phyloP scores from a whole-genome alignment of 768 basidiomycete species.

The Mycena pura region DNA sequence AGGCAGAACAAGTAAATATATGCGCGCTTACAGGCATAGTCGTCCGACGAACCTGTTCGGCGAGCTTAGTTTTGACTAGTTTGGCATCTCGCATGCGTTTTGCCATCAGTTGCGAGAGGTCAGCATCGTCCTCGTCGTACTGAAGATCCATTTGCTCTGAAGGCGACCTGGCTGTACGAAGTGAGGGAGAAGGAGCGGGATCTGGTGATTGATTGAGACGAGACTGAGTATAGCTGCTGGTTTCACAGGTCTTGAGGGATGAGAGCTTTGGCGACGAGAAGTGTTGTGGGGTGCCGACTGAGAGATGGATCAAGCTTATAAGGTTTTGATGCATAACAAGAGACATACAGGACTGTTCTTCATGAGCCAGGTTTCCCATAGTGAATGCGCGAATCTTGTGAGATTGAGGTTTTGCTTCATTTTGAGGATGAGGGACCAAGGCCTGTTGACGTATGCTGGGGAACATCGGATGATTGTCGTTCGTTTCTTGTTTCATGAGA shows the following conservation, averaged over 20 bases:
- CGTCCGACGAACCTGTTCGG: conserved; percentile 30
- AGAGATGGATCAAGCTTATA: background rate
- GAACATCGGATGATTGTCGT: conserved; percentile 7
- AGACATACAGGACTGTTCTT: conserved; percentile 10
- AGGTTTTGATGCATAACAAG: background rate
- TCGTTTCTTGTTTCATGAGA: conserved; percentile 26
- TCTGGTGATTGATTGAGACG: conserved; percentile 1
- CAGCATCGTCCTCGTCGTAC: conserved; percentile 27
- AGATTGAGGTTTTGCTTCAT: conserved; percentile 15
- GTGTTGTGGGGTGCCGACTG: conserved; percentile 20
- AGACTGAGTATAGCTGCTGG: background rate
- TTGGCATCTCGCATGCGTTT: conserved; percentile 31
- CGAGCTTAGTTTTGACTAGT: conserved; percentile 30
- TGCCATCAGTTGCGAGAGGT: conserved; percentile 30
- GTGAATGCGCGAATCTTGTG: conserved; percentile 25
- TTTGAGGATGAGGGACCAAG: conserved; percentile 18
- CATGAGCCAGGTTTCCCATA: conserved; percentile 5
- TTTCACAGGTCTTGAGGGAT: background rate
- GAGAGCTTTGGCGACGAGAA: conserved; percentile 19
- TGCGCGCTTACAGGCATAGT: background rate
- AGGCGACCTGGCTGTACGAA: conserved; percentile 10
- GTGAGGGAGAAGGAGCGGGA: background rate
- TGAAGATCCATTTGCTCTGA: conserved; percentile 17
- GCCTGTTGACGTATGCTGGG: conserved; percentile 2
- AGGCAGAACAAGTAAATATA: conserved; percentile 10